Evolutionary conservation across 2,329 filamentous ascomycete species (phyloP), one percentile per base, ranked within the genome.

Genomic region (Colletotrichum spaethianum): DNA sequence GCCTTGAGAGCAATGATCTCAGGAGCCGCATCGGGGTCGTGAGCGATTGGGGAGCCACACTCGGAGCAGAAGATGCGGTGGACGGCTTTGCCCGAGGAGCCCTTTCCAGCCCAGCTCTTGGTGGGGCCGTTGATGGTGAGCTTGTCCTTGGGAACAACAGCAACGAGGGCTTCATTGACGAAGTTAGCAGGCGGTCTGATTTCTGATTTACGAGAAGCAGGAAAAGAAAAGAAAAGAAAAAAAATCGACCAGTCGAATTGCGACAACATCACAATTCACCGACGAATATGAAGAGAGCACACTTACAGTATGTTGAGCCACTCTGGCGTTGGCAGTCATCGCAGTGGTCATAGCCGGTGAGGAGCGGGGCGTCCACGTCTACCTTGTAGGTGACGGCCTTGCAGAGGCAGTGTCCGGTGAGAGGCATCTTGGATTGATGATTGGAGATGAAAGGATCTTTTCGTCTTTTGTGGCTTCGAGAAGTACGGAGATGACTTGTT

Each of bases 251-350:
- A 42, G 12, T 53, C 44, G 33, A 36, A 40, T 50, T 14, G 46
- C 6, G 18, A 26, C 12, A 63, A 31, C 20, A 12, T 12, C 48
- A 16, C 14, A 31, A 55, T 28, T 50, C 33, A 28, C 16, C 16
- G 16, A 53, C 31, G 20, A 38, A 20, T 31, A 50, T 40, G 33
- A 20, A 61, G 50, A 56, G 40, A 52, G 26, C 61, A 26, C 59
- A 79, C 87, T 74, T 81, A 91, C 89, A 93, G 82, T 93, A 93
- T 70, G 91, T 92, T 23, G 90, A 92, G 75, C 91, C 91, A 62
- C 83, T 88, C 83, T 93, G 91, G 78, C 91, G 90, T 83, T 93
- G 91, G 86, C 91, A 93, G 82, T 93, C 91, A 78, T 93, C 91
- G 78, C 91, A 93, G 85, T 93, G 91, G 79, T 93, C 92, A 80